Base-by-base conservation (phyloP, 495 filamentous ascomycete genomes). In the Hypoxylon crocopeplum region DNA sequence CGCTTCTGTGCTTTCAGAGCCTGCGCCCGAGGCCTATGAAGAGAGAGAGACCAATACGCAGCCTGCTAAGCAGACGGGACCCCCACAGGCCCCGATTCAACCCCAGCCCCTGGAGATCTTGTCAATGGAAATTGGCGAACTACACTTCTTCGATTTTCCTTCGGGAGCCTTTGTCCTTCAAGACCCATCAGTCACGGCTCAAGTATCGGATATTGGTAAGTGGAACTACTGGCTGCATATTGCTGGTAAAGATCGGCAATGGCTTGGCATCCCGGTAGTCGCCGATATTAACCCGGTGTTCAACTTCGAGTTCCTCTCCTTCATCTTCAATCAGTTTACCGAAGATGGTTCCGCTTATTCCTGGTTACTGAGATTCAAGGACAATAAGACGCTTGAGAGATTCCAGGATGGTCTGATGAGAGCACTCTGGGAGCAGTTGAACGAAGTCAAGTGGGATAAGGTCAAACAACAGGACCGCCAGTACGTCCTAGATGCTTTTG, bases 171-270 rank as follows among this genome's bases (percentile, higher is more conserved):
- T 98, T 69, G 78, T 96, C 17, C 68, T 90, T 8, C 90, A 97
- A 68, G 94, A 97, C 55, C 52, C 79, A 0, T 76, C 83, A 1
- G 85, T 96, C 6, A 79, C 82, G 37, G 92, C 92, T 8, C 86
- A 84, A 0, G 94, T 98, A 2, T 87, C 86, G 1, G 95, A 98
- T 57, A 82, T 90, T 42, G 94, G 93, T 3, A 83, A 84, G 38
- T 98, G 95, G 95, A 83, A 93, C 58, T 98, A 98, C 72, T 98
- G 92, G 92, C 79, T 98, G 30, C 90, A 97, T 62, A 90, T 98
- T 41, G 82, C 81, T 37, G 89, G 90, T 58, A 73, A 78, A 19
- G 86, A 92, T 13, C 86, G 83, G 54, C 87, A 93, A 33, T 97
- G 94, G 94, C 79, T 98, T 6, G 93, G 92, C 17, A 91, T 95